Evolutionary conservation across 495 filamentous ascomycete genomes (phyloP), one percentile per base, ranked within the genome.

Genomic region (Penicillium lagena): DNA sequence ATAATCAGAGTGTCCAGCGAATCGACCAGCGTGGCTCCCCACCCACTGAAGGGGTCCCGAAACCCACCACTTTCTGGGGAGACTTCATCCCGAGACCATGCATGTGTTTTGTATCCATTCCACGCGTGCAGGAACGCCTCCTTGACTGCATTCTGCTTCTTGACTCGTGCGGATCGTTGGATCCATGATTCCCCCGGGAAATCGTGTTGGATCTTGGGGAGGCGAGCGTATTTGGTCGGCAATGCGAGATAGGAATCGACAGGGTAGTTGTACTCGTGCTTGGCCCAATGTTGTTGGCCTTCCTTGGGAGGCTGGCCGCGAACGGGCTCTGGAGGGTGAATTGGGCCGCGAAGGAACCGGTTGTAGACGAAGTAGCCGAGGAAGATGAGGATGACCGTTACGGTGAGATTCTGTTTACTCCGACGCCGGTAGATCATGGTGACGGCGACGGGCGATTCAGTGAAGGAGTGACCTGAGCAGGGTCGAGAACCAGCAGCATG

Each of bases 21-120:
- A 56, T 85, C 81, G 12, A 85, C 75, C 41, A 78, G 60, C 1
- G 72, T 79, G 7, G 75, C 80, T 28, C 71, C 76, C 79, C 77
- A 86, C 7, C 81, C 82, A 38, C 74, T 78, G 64, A 84, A 84
- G 5, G 68, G 66, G 47, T 76, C 66, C 17, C 61, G 51, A 33
- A 60, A 76, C 9, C 61, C 60, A 7, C 76, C 81, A 7, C 74
- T 77, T 2, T 87, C 52, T 0, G 90, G 90, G 27, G 68, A 72
- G 10, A 95, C 64, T 45, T 94, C 90, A 54, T 96, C 90, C 39
- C 81, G 76, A 45, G 79, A 58, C 87, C 88, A 95, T 1, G 90
- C 90, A 63, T 85, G 68, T 11, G 77, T 59, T 52, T 78, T 83
- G 52, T 95, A 96, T 37, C 80, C 81, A 7, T 75, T 71, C 88